These are phyloP conservation scores for Aureoboletus auriporus DNA, from an alignment of 768 basidiomycete genomes.

Conservation along the genomic window DNA sequence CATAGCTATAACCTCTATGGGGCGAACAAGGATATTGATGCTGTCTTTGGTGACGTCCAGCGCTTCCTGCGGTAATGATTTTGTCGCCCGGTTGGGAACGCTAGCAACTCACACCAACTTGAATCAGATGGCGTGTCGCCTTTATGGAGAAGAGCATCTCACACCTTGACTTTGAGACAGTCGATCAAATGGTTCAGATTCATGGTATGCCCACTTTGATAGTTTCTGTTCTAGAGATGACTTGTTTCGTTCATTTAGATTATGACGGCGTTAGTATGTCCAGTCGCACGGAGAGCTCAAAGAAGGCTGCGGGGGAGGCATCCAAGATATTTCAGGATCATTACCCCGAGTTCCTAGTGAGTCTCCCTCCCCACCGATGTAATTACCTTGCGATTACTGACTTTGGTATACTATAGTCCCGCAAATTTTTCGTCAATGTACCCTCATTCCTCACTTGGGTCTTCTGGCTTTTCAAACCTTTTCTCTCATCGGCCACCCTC, in stretches of 20 bases:
- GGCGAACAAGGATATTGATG: conserved; percentile 57
- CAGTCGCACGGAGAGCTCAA: conserved; percentile 68
- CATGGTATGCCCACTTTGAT: conserved; percentile 44
- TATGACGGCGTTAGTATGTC: conserved; percentile 69
- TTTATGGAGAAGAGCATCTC: conserved; percentile 68
- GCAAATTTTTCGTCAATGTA: conserved; percentile 82
- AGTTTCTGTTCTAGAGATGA: background rate
- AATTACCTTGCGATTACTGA: background rate
- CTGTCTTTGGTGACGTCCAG: conserved; percentile 73
- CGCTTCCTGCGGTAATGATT: conserved; percentile 64
- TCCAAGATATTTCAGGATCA: conserved; percentile 70
- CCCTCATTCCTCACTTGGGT: conserved; percentile 75
- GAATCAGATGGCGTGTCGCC: conserved; percentile 67
- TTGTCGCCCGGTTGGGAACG: background rate
- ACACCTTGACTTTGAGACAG: conserved; percentile 65
- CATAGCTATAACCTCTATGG: conserved; percentile 78
- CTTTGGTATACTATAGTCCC: conserved; percentile 38
- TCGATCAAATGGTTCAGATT: conserved; percentile 70
- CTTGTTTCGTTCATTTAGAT: conserved; percentile 38
- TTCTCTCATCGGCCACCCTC: conserved; percentile 68
- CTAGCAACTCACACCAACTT: conserved; percentile 1
- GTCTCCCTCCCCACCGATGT: conserved; percentile 14
- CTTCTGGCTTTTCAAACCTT: conserved; percentile 78
- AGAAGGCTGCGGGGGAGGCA: conserved; percentile 72
- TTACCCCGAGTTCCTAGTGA: conserved; percentile 76